Evolutionary conservation across 1,284 basidiomycete genomes (phyloP).

Genomic region (Meripilus lineatus): DNA sequence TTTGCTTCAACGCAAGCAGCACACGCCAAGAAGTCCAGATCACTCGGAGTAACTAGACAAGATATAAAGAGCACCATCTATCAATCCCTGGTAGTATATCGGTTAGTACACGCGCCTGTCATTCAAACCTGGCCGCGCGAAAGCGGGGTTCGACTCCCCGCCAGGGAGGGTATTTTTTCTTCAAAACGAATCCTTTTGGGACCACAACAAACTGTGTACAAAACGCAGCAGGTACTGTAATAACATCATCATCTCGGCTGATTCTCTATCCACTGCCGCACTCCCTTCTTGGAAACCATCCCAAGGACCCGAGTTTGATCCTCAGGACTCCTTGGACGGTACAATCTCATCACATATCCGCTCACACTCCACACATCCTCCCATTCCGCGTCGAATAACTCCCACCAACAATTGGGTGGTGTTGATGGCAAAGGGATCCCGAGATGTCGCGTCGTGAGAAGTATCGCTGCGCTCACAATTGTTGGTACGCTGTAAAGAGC

Average conservation of each 20-base stretch:
- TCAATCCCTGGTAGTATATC: no score
- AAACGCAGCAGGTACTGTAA: background rate
- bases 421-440: constrained; percentile 69
- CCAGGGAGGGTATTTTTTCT: no score
- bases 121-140: no score
- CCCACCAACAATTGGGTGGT: constrained; percentile 76
- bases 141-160: constrained; percentile 38
- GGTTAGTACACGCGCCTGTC: no score
- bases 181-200: no score
- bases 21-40: no score
- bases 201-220: no score
- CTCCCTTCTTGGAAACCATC: constrained; percentile 65
- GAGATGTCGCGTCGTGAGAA: constrained; percentile 67
- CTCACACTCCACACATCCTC: constrained; percentile 82
- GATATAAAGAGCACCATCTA: no score
- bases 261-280: constrained; percentile 61
- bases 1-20: no score
- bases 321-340: constrained; percentile 38
- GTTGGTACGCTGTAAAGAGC: constrained; percentile 84
- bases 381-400: constrained; percentile 82
- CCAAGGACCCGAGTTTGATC: constrained; percentile 42
- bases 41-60: no score
- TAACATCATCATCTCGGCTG: background rate
- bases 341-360: constrained; percentile 77
- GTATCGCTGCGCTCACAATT: constrained; percentile 82